Evolutionary conservation across 2,329 filamentous ascomycete species (phyloP), one percentile per base, ranked within the genome.

Genomic region (Leptographium procerum): DNA sequence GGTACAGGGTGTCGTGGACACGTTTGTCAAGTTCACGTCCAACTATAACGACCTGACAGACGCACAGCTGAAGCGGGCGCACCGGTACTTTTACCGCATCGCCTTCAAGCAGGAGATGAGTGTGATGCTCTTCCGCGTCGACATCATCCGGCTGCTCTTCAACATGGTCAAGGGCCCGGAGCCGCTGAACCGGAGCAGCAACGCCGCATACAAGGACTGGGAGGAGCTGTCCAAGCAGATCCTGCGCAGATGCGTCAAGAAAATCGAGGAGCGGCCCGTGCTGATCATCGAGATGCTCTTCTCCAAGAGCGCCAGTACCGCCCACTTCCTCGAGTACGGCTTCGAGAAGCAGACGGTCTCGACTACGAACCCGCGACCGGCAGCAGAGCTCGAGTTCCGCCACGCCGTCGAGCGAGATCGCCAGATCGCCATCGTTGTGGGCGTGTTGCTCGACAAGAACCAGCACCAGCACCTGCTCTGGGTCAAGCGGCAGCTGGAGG

Each of bases 31-130:
- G 3, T 91, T 96, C 62, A 84, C 86, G 0, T 82, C 79, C 52
- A 92, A 85, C 72, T 96, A 95, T 72, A 80, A 78, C 47, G 94
- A 99, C 63, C 78, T 99, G 13, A 81, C 84, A 56, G 77, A 84
- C 2, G 78, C 84, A 43, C 94, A 99, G 69, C 76, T 97, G 43
- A 97, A 97, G 74, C 85, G 94, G 7, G 87, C 87, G 14, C 94
- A 97, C 72, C 87, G 94, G 8, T 99, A 92, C 70, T 91, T 99
- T 67, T 95, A 97, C 67, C 86, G 92, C 0, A 79, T 95, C 13
- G 91, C 91, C 0, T 97, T 97, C 77, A 99, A 97, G 73, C 88
- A 95, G 70, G 89, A 96, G 52, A 85, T 94, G 75, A 86, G 85
- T 59, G 86, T 96, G 26, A 82, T 96, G 74, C 78, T 99, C 1